Evolutionary conservation across 352 stramenopile species (phyloP).

Genomic region (Thalassiosira hispida): DNA sequence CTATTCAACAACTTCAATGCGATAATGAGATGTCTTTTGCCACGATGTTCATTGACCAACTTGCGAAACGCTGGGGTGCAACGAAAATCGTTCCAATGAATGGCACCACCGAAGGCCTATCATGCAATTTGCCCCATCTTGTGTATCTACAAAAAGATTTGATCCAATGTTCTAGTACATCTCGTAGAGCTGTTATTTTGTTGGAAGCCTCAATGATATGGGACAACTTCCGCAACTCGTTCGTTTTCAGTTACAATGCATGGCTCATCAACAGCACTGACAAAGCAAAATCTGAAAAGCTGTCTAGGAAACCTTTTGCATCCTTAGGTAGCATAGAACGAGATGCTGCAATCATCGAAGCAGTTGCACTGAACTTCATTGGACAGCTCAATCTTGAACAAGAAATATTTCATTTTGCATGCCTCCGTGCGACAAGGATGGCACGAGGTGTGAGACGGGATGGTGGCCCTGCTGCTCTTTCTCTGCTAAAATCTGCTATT

Average conservation of each 20-base stretch:
- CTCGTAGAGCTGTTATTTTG: conserved; percentile 36
- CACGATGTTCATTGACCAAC: conserved; percentile 37
- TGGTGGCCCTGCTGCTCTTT: conserved; percentile 8
- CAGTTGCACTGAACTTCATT: conserved; percentile 46
- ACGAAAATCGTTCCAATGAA: conserved; percentile 23
- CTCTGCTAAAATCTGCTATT: conserved; percentile 44
- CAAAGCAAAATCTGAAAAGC: conserved; percentile 21
- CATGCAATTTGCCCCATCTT: conserved; percentile 6
- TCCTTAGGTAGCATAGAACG: conserved; percentile 32
- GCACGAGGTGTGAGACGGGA: conserved; percentile 7
- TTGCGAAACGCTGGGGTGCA: conserved; percentile 33
- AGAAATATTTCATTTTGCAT: conserved; percentile 53
- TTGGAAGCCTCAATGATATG: conserved; percentile 46
- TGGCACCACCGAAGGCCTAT: neutral
- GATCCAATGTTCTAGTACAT: conserved; percentile 25
- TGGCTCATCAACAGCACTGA: conserved; percentile 52
- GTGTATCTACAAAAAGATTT: conserved; percentile 54
- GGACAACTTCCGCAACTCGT: conserved; percentile 26
- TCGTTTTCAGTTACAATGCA: conserved; percentile 48
- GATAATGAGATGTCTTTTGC: conserved; percentile 30
- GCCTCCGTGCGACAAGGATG: conserved; percentile 21
- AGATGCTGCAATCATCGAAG: conserved; percentile 50
- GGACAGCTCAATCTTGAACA: conserved; percentile 35
- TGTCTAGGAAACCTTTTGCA: conserved; percentile 35
- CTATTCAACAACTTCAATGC: conserved; percentile 33